A percentile compares a stretch with the other conserved stretches of the same genome.
Conservation (phyloP, 306 rosid species). For the Glycine soja region DNA sequence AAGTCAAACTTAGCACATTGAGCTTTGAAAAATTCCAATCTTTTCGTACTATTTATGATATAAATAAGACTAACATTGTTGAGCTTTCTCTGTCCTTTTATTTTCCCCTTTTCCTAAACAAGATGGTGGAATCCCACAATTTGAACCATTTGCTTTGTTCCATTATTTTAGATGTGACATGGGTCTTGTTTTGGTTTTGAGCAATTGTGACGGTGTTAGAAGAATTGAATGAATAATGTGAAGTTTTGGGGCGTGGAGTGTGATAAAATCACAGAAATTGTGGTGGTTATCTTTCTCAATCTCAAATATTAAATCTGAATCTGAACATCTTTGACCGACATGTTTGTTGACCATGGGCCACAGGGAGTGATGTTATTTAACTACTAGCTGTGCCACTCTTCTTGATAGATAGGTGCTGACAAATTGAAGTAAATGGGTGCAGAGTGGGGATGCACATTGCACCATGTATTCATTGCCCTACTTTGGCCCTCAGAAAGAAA, state of each 20-base stretch:
- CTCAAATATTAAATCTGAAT: not conserved
- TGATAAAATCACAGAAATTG: not conserved
- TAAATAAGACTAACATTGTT: conserved; percentile 10
- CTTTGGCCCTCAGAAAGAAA: conserved; percentile 9
- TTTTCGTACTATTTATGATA: not conserved
- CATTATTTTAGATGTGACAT: conserved; percentile 17
- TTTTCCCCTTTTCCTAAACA: not conserved
- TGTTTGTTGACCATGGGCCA: conserved; percentile 43
- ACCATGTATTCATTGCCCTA: conserved; percentile 24
- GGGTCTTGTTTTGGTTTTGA: conserved; percentile 16
- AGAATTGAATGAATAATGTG: conserved; percentile 1
- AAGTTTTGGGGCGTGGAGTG: not conserved
- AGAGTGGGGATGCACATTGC: conserved; percentile 41
- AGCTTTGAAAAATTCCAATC: not conserved
- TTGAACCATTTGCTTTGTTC: conserved; percentile 31
- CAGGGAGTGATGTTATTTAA: conserved; percentile 43
- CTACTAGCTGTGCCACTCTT: conserved; percentile 47
- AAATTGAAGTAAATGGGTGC: conserved; percentile 38
- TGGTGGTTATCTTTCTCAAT: conserved; percentile 8
- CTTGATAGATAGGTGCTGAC: conserved; percentile 27
- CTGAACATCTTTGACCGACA: conserved; percentile 31
- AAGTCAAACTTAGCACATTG: not conserved
- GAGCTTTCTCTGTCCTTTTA: not conserved
- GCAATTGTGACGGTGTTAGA: not conserved
- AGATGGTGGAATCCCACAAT: conserved; percentile 21